Percentiles rank a stretch among this genome's conserved stretches.
Evolutionary conservation across 805 yeast genomes (phyloP).

Genomic region (Sugiyamaella marilandica): DNA sequence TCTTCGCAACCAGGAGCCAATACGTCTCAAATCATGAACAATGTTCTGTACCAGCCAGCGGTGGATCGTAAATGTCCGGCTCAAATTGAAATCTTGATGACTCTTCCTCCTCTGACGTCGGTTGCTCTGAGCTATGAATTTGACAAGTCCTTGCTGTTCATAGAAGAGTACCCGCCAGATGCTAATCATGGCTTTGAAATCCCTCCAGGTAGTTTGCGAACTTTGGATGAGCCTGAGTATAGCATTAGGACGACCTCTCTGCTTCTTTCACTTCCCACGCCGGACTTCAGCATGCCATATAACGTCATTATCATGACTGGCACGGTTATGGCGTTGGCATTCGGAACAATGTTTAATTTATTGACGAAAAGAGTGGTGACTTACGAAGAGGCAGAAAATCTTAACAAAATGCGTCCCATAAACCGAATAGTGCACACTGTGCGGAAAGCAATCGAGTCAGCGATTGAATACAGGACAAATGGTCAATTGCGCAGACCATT

Average conservation of each 20-base stretch:
- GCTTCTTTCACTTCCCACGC: constrained; percentile 83
- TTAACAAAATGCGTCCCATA: constrained; percentile 9
- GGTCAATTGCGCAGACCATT: constrained; percentile 16
- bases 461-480: constrained; percentile 4
- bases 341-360: constrained; percentile 80
- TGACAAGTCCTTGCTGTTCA: constrained; percentile 78
- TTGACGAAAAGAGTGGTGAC: constrained; percentile 69
- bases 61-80: constrained; percentile 76
- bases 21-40: constrained; percentile 21
- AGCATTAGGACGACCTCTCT: constrained; percentile 76
- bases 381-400: constrained; percentile 49
- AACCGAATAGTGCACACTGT: constrained; percentile 3
- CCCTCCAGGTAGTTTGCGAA: constrained; percentile 79
- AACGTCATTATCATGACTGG: constrained; percentile 92
- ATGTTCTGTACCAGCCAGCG: constrained; percentile 44
- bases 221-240: constrained; percentile 34
- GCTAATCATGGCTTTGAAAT: constrained; percentile 97
- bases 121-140: constrained; percentile 67
- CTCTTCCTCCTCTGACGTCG: constrained; percentile 59
- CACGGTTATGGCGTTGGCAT: constrained; percentile 86
- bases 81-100: constrained; percentile 65
- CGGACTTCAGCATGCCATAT: constrained; percentile 98
- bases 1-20: background rate
- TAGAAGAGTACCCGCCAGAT: constrained; percentile 97
- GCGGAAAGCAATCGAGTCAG: background rate